A percentile compares a stretch with the other conserved stretches of the same genome.
Evolutionary conservation across 768 basidiomycete species (phyloP).

Genomic region (Rhodocollybia butyracea): DNA sequence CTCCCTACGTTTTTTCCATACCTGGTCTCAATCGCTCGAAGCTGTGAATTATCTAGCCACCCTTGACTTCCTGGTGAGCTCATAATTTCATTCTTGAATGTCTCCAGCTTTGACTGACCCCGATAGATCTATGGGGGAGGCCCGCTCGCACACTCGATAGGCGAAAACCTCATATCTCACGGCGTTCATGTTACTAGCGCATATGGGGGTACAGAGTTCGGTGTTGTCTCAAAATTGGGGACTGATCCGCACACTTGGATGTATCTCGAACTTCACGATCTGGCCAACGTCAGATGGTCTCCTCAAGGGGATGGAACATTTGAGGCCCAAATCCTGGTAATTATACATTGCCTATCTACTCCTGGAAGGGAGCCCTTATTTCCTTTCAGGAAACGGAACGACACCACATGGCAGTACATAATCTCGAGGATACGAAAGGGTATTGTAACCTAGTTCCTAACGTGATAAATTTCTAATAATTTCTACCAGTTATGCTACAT

Average conservation of each 20-base stretch:
- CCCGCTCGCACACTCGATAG: background rate
- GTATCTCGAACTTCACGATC: slow-evolving; percentile 26
- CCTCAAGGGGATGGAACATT: slow-evolving; percentile 32
- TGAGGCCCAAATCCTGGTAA: slow-evolving; percentile 36
- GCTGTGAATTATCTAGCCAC: slow-evolving; percentile 13
- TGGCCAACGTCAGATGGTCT: slow-evolving; percentile 27
- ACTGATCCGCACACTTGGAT: slow-evolving; percentile 28
- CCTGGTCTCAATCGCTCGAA: slow-evolving; percentile 15
- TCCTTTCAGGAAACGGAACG: background rate
- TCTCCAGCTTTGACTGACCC: too few species aligned
- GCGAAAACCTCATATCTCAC: background rate
- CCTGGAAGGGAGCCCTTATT: background rate
- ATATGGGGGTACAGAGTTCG: slow-evolving; percentile 27
- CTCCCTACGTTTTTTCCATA: slow-evolving; percentile 25
- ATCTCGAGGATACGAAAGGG: slow-evolving; percentile 31
- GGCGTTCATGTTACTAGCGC: background rate
- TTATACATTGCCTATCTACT: background rate
- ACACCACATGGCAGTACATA: slow-evolving; percentile 11
- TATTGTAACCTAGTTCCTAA: background rate
- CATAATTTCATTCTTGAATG: background rate
- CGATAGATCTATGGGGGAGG: background rate
- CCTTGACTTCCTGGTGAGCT: slow-evolving; percentile 13
- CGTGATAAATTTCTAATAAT: background rate
- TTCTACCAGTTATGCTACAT: slow-evolving; percentile 30
- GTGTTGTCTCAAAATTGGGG: slow-evolving; percentile 15